Base-by-base conservation (phyloP, 768 basidiomycete species). In the Kwoniella pini region DNA sequence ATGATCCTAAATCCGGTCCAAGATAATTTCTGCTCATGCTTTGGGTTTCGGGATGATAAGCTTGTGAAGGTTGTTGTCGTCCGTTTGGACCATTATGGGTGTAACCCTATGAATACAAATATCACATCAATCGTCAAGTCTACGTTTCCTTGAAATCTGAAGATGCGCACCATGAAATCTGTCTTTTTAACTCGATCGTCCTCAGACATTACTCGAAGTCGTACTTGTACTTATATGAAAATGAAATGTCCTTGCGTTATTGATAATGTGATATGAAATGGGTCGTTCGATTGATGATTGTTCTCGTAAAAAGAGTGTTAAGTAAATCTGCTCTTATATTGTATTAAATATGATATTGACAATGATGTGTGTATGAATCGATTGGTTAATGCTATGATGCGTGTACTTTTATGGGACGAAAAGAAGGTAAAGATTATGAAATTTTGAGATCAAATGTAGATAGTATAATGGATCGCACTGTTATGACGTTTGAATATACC, bases 1-100 rank as follows among this genome's bases (percentile, higher is more conserved):
- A 44, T 22, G 49, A 12, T 13, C 51, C 52, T 6, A 28, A n/a
- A 24, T 58, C 51, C 21, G 57, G 51, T 3, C 62, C 62, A 31
- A 64, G 62, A 26, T 64, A 64, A 30, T 64, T 58, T 13, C 57
- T 50, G 45, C 45, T 61, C 52, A 61, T 54, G n/a, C 33, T 39
- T 42, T 40, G 52, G 6, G 59, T 61, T 31, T 61, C 59, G 15
- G 59, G 44, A 26, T 61, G 59, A 28, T 59, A 40, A 2, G 30
- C 10, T 28, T 53, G 52, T 15, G 7, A 15, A 36, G 33, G 33
- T 6, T 61, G 59, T 21, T 59, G 44, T 24, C 21, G 46, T 39
- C 19, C 30, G 9, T 33, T 6, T 27, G 49, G 49, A 43, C 45
- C 55, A 45, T n/a, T 42, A 28, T 59, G 33, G 30, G 57, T 49